Evolutionary conservation across 139 green algal species (phyloP), one percentile per base, ranked within the genome.

Genomic region (Auxenochlorella protothecoides): DNA sequence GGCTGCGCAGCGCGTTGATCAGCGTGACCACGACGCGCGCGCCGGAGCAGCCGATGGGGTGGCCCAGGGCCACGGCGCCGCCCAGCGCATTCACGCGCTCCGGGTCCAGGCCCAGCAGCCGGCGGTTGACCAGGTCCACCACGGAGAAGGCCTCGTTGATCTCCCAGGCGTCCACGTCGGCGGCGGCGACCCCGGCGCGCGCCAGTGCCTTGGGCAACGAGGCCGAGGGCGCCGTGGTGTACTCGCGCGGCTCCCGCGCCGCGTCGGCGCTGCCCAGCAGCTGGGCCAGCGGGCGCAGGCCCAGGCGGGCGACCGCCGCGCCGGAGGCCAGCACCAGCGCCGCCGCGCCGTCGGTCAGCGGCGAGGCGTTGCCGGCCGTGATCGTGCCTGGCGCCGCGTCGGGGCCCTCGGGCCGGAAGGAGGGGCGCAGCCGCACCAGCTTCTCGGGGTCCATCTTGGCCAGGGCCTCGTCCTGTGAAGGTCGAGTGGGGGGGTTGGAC

Each of bases 61-160:
- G 91, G 11, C 92, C 91, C 63, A 97, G 80, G 4, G 92, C 91
- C 10, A 96, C 91, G 5, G 89, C 81, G 44, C 91, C 91, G n/a
- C 91, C 91, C 72, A 94, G 86, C 55, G 85, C 83, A 73, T 97
- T 97, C 7, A 97, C 84, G 52, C 79, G 63, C 11, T 70, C 61
- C 5, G 78, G 68, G 51, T 85, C 71, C 55, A 92, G 65, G 0
- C 66, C 54, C 12, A 92, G 79, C 16, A 93, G 68, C 55, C 78
- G 63, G 55, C 80, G 77, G 71, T 92, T 92, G 55, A 79, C 87
- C 7, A 92, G 66, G 68, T 87, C 85, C 55, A 92, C 92, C 56
- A 95, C 92, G 6, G 82, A 88, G 76, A 97, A 97, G 9, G 92
- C 92, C 78, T 97, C 90, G 72, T 97, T 97, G 75, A 97, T 86